Conservation (phyloP, 768 basidiomycete genomes). For the Coprinopsis sp. region DNA sequence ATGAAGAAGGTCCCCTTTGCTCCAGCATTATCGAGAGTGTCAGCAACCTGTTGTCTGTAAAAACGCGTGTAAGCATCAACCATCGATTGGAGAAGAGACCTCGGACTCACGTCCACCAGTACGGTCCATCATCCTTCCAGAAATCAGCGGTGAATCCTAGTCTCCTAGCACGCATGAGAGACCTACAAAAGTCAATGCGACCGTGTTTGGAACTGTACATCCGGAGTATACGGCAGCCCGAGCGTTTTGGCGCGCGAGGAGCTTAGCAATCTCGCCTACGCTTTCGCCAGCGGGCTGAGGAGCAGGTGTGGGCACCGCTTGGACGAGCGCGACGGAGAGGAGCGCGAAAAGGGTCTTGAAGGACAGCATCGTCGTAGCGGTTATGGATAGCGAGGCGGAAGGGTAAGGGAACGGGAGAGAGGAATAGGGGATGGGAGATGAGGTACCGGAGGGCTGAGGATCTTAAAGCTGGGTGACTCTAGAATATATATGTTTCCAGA, state of each 20-base stretch:
- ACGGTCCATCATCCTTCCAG: constrained; percentile 25
- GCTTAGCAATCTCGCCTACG: neutral
- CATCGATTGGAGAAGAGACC: neutral
- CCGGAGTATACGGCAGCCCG: neutral
- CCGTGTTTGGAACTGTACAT: constrained; percentile 6
- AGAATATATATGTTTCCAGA: too few relatives aligned
- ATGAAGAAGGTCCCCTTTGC: constrained; percentile 34
- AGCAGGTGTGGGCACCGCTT: neutral
- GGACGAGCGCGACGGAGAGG: constrained; percentile 2
- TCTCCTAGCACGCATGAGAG: neutral
- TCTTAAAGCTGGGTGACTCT: too few relatives aligned
- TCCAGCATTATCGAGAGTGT: constrained; percentile 15
- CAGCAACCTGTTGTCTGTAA: constrained; percentile 14
- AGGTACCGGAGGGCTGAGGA: too few relatives aligned
- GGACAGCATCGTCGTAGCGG: neutral
- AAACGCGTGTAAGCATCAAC: neutral
- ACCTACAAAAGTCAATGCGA: constrained; percentile 10
- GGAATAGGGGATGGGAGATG: too few relatives aligned
- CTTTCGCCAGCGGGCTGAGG: neutral
- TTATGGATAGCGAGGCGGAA: too few relatives aligned
- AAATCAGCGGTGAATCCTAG: neutral
- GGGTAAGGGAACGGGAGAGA: too few relatives aligned
- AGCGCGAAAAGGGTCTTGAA: neutral
- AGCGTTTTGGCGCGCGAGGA: neutral
- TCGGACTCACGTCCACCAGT: constrained; percentile 13